These are phyloP conservation scores for Emmonsiellopsis sp. DNA, from an alignment of 2,329 filamentous ascomycete species.

Conservation along the genomic window DNA sequence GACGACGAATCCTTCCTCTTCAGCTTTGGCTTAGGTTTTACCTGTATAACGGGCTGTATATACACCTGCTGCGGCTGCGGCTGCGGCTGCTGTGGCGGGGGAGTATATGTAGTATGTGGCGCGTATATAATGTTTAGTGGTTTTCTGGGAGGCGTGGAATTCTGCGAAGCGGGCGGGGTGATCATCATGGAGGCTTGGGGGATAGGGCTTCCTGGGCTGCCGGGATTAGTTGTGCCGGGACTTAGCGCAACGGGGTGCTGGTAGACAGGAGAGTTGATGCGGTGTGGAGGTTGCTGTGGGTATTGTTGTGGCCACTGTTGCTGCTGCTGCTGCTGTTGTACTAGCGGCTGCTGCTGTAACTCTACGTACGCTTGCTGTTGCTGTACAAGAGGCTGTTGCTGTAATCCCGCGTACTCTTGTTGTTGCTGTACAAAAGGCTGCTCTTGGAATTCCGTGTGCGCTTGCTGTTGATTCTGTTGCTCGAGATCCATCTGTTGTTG, in stretches of 20 bases:
- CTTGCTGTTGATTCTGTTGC: neutral
- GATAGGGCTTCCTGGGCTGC: too few relatives aligned
- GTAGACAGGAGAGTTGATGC: neutral
- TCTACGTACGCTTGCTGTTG: neutral
- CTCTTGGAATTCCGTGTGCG: neutral
- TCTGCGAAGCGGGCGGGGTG: neutral
- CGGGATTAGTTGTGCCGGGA: neutral
- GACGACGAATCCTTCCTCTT: neutral
- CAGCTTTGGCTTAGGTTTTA: neutral
- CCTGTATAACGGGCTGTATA: neutral
- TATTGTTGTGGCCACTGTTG: neutral
- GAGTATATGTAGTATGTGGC: neutral
- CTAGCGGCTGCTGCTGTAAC: neutral
- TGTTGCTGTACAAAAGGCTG: too few relatives aligned
- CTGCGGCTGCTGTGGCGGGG: neutral
- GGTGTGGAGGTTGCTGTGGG: neutral
- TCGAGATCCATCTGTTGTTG: neutral
- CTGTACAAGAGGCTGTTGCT: neutral
- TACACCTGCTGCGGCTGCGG: neutral
- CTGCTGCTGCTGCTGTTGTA: neutral
- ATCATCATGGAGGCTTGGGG: neutral
- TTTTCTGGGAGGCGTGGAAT: neutral
- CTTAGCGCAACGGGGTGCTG: neutral
- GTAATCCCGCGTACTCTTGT: neutral
- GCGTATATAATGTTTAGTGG: neutral